Base-by-base conservation (phyloP, 768 basidiomycete species). In the Albatrellus ellisii region DNA sequence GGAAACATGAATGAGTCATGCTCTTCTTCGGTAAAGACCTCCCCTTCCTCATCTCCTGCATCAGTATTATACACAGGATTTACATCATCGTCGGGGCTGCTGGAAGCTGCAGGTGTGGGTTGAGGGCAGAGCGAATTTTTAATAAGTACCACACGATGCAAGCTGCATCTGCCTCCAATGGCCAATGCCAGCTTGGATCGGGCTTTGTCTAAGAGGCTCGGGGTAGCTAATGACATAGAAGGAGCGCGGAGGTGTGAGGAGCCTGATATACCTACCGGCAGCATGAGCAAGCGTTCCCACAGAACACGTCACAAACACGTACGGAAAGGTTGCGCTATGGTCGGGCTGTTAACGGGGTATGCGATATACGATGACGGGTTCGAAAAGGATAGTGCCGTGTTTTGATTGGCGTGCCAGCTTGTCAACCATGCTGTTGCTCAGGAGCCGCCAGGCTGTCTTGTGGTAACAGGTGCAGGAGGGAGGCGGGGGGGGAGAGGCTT, bases 351-450 rank as follows among this genome's bases (percentile, higher is more conserved):
- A 71, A 58, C 63, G 64, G 66, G 78, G 75, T 87, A 87, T 87
- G 62, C 84, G 84, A 63, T 85, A 75, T 62, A 84, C 83, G 62
- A 84, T 79, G 68, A 81, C 77, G 47, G 84, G 84, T 68, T 85
- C 83, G 62, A 87, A 87, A 57, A 85, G 74, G 46, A 85, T 73
- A 63, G 81, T 79, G 69, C 84, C 82, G 80, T 84, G 79, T 70
- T 77, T 81, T 58, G 79, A 78, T 62, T 69, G 78, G 53, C 79
- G 81, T 58, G 76, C 67, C 59, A 77, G 76, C 76, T 77, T 83
- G 68, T 84, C 77, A 70, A 85, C 79, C 84, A 87, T 88, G 69
- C 60, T 72, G 61, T 53, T 51, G 56, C 51, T 51, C 38, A 38
- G 45, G 46, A 49, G 45, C 47, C 58, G 56, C 56, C 58, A 48